A percentile compares a stretch with the other conserved stretches of the same genome.
These are phyloP conservation scores for Septoria linicola DNA, from an alignment of 2,329 filamentous ascomycete species.

Conservation along the genomic window DNA sequence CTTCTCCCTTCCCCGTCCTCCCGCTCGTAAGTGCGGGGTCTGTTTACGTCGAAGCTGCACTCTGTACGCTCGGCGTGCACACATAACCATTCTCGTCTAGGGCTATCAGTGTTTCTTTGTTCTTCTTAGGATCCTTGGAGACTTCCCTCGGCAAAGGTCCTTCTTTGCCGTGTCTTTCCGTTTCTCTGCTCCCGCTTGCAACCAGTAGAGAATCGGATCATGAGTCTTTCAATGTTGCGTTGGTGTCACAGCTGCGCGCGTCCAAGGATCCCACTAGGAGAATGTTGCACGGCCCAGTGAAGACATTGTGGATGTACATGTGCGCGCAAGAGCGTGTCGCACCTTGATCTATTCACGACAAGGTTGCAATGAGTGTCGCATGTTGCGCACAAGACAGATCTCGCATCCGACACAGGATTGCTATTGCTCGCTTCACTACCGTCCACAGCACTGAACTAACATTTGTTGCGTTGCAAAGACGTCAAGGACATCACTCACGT, in stretches of 20 bases:
- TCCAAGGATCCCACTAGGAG: constrained; percentile 70
- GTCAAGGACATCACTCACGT: constrained; percentile 99
- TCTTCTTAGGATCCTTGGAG: constrained; percentile 87
- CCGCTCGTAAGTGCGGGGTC: constrained; percentile 59
- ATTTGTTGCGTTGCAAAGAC: constrained; percentile 70
- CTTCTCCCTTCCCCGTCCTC: constrained; percentile 36
- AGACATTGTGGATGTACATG: constrained; percentile 44
- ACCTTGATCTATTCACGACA: constrained; percentile 25
- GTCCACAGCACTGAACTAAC: constrained; percentile 33
- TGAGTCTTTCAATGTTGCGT: constrained; percentile 58
- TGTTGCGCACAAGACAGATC: constrained; percentile 38
- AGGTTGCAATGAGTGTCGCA: constrained; percentile 34
- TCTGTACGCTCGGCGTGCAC: constrained; percentile 83
- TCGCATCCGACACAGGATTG: constrained; percentile 56
- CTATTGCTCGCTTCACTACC: constrained; percentile 44
- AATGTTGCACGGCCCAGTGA: constrained; percentile 47
- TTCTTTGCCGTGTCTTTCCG: constrained; percentile 62
- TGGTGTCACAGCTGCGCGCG: constrained; percentile 68
- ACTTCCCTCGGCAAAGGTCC: constrained; percentile 44
- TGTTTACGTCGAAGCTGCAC: constrained; percentile 71
- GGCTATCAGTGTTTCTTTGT: constrained; percentile 80
- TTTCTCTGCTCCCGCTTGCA: constrained; percentile 77
- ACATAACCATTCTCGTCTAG: constrained; percentile 82
- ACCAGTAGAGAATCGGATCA: constrained; percentile 64
- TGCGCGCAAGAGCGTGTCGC: constrained; percentile 33